These are phyloP conservation scores for Kwoniella europaea DNA, from an alignment of 768 basidiomycete genomes.

Conservation along the genomic window DNA sequence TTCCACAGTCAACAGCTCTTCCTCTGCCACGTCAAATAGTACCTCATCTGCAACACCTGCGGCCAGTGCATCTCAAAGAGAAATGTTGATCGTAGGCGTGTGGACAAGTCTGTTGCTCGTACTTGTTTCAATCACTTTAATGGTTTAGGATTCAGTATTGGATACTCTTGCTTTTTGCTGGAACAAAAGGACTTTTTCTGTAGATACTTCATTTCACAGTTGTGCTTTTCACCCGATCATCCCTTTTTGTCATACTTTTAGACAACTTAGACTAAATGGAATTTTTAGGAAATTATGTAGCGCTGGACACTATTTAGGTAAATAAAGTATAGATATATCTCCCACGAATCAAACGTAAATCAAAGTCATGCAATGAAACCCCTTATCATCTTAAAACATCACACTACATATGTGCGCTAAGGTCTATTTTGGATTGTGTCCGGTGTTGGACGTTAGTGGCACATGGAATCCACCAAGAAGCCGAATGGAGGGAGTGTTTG, in stretches of 20 bases:
- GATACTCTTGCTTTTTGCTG: too few relatives aligned
- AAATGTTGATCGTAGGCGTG: neutral
- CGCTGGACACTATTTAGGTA: conserved; percentile 8
- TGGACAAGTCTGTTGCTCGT: neutral
- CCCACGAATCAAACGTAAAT: neutral
- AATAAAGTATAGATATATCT: neutral
- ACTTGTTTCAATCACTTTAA: neutral
- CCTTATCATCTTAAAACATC: neutral
- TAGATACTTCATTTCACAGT: too few relatives aligned
- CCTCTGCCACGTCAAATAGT: neutral
- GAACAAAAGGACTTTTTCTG: too few relatives aligned
- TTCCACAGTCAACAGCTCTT: neutral
- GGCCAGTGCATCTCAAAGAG: neutral
- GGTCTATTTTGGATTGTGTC: too few relatives aligned
- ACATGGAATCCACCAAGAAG: too few relatives aligned
- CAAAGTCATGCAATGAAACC: neutral
- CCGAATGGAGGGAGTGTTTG: too few relatives aligned
- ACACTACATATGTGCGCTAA: too few relatives aligned
- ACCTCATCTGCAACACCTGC: neutral
- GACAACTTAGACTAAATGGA: neutral
- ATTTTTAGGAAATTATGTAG: conserved; percentile 2
- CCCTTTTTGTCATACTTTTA: neutral
- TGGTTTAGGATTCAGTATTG: neutral
- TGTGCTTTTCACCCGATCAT: too few relatives aligned
- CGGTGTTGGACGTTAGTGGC: too few relatives aligned